Base-by-base conservation (phyloP, 169 alveolate genomes). In the Blepharisma undulans region DNA sequence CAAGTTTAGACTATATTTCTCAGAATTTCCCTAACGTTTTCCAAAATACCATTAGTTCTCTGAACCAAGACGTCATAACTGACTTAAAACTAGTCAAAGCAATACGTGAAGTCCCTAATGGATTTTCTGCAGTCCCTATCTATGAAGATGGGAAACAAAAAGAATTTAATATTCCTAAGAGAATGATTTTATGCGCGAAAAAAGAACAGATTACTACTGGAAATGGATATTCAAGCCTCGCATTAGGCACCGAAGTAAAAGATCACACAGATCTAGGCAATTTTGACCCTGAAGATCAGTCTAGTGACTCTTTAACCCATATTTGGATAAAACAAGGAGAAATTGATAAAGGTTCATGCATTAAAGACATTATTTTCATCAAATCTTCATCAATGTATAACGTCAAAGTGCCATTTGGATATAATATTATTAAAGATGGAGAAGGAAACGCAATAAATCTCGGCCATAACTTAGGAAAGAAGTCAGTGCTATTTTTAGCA, bases 181-280 rank as follows among this genome's bases (percentile, higher is more conserved):
- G 90, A 72, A 85, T 60, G 27, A 60, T 85, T 66, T 29, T 85
- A n/a, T 85, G 84, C 21, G n/a, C 25, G 3, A 85, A 85, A 32
- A 85, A 85, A 85, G 84, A 72, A 8, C 25, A 29, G 27, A 14
- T 19, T 4, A n/a, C 76, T 82, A 34, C 30, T 21, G 76, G 32
- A 30, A 21, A 22, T 72, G 25, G 60, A 6, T 22, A 18, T 6
- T 78, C 32, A 30, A 25, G 61, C 32, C 4, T 72, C 10, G 30
- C 33, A 5, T 6, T 78, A 18, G 85, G 85, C 60, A 36, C 60
- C 3, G 85, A 78, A 25, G 85, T 32, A 8, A 18, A 22, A 27
- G 3, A 19, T 6, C 10, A 19, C 6, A 32, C 25, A 19, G n/a
- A 18, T 25, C 29, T 76, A 76, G 84, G 84, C 18, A 29, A 76